Conservation (phyloP, 2,329 filamentous ascomycete genomes). For the Penicillium nordicum region DNA sequence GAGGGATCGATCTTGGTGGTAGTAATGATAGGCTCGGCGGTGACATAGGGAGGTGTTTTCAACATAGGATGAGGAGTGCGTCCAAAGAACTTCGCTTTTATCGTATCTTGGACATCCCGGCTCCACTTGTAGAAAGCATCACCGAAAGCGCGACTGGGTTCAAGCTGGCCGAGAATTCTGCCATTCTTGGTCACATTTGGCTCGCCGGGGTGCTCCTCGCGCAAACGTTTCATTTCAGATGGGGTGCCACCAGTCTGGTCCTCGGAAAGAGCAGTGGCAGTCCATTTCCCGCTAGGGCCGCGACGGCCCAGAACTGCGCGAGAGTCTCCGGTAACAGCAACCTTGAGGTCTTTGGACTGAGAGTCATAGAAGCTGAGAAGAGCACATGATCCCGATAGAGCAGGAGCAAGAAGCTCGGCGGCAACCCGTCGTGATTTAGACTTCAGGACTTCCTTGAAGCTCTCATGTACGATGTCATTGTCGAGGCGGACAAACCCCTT, state of each 20-base stretch:
- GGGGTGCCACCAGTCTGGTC: conserved; percentile 92
- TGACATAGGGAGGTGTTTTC: conserved; percentile 93
- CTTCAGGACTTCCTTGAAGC: conserved; percentile 85
- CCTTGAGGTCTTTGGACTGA: conserved; percentile 77
- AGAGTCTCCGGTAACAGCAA: conserved; percentile 95
- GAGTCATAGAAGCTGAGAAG: conserved; percentile 95
- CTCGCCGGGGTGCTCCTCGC: conserved; percentile 83
- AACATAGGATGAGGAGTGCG: conserved; percentile 71
- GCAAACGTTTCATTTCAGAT: conserved; percentile 77
- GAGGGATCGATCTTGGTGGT: conserved; percentile 87
- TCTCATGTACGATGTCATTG: conserved; percentile 90
- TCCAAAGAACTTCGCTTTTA: conserved; percentile 85
- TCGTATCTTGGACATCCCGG: conserved; percentile 73
- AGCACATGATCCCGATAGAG: conserved; percentile 94
- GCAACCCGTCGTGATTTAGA: conserved; percentile 85
- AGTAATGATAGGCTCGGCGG: conserved; percentile 89
- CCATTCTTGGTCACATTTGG: conserved; percentile 83
- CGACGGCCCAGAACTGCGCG: conserved; percentile 85
- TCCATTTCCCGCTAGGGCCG: conserved; percentile 79
- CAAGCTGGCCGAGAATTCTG: conserved; percentile 83
- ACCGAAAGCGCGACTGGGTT: conserved; percentile 91
- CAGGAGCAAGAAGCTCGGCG: conserved; percentile 86
- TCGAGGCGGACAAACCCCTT: conserved; percentile 83
- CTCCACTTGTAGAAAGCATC: conserved; percentile 98
- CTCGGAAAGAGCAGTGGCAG: conserved; percentile 79